Conservation (phyloP, 805 yeast species). For the Pichia occidentalis region DNA sequence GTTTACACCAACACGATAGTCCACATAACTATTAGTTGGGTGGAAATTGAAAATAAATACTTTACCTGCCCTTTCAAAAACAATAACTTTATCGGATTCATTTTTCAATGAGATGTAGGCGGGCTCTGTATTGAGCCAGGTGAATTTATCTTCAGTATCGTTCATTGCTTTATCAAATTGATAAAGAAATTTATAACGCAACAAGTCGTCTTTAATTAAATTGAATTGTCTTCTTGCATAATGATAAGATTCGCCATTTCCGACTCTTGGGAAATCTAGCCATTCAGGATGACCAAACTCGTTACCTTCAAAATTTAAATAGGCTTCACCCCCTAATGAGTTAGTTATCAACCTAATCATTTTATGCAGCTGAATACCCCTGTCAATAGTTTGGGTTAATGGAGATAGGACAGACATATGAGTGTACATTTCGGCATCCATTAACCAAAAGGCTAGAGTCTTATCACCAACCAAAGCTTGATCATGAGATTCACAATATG, state of each 20-base stretch:
- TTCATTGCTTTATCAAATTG: conserved; percentile 86
- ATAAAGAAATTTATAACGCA: conserved; percentile 73
- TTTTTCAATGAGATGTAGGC: conserved; percentile 86
- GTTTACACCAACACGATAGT: conserved; percentile 88
- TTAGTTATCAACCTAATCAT: conserved; percentile 84
- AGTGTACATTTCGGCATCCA: conserved; percentile 98
- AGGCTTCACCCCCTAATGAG: conserved; percentile 94
- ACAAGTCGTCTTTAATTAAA: conserved; percentile 67
- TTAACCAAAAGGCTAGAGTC: conserved; percentile 93
- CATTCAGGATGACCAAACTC: conserved; percentile 99
- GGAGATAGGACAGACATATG: conserved; percentile 78
- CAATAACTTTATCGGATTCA: conserved; percentile 83
- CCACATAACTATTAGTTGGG: conserved; percentile 74
- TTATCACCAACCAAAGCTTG: conserved; percentile 98
- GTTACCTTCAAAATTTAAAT: conserved; percentile 92
- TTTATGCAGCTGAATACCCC: conserved; percentile 89
- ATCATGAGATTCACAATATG: conserved; percentile 93
- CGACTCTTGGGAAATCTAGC: conserved; percentile 93
- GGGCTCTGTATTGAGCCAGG: conserved; percentile 63
- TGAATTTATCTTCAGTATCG: conserved; percentile 57
- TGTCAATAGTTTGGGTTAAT: conserved; percentile 70
- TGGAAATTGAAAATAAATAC: conserved; percentile 87
- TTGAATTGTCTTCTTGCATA: conserved; percentile 95
- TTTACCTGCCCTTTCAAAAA: conserved; percentile 80
- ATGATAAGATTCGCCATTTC: conserved; percentile 82